Conservation (phyloP, 192 early-diverging fungal species). For the Thamnidium elegans region DNA sequence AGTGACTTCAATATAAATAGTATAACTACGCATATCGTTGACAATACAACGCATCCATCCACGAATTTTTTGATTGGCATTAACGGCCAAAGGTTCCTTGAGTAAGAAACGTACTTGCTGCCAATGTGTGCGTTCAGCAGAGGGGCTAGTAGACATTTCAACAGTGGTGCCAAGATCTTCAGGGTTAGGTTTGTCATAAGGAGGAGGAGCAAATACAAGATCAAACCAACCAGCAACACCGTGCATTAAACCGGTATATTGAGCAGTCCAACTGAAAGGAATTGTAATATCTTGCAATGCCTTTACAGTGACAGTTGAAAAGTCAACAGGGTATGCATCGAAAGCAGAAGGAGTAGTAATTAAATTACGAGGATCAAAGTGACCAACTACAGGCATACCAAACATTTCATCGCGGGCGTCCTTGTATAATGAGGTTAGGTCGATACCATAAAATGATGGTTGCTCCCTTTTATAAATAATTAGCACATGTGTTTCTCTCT, state of each 20-base stretch:
- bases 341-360: slow-evolving; percentile 61
- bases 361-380: slow-evolving; percentile 80
- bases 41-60: slow-evolving; percentile 85
- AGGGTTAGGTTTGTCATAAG: slow-evolving; percentile 28
- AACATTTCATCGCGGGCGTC: slow-evolving; percentile 90
- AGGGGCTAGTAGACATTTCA: slow-evolving; percentile 82
- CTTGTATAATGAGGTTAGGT: slow-evolving; percentile 78
- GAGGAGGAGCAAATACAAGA: slow-evolving; percentile 70
- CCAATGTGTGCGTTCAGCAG: slow-evolving; percentile 93
- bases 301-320: slow-evolving; percentile 72
- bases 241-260: slow-evolving; percentile 89
- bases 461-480: slow-evolving; percentile 55
- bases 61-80: slow-evolving; percentile 81
- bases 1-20: slow-evolving; percentile 72
- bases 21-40: slow-evolving; percentile 91
- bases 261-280: slow-evolving; percentile 75
- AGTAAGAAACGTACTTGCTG: slow-evolving; percentile 94
- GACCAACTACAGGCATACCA: slow-evolving; percentile 92
- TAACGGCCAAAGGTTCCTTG: slow-evolving; percentile 92
- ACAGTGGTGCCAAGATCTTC: slow-evolving; percentile 50
- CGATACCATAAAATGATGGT: slow-evolving; percentile 87
- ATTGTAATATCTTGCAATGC: slow-evolving; percentile 84
- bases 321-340: slow-evolving; percentile 71
- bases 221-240: slow-evolving; percentile 99
- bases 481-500: background rate